These are phyloP conservation scores for Plenodomus biglobosus DNA, from an alignment of 2,329 filamentous ascomycete genomes.

Conservation along the genomic window DNA sequence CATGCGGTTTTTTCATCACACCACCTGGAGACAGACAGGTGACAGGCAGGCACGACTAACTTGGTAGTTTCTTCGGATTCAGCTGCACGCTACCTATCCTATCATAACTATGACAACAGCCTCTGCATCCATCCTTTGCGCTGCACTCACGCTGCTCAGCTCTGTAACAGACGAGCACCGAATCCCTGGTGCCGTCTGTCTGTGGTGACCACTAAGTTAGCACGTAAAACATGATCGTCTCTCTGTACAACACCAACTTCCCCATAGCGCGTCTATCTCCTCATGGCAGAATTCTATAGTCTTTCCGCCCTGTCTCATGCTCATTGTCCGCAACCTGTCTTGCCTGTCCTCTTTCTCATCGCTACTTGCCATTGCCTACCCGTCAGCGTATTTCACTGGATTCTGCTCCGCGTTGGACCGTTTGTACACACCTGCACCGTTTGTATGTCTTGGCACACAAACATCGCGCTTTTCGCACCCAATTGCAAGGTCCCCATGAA, in stretches of 20 bases:
- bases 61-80: too few species aligned
- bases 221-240: slow-evolving; percentile 2
- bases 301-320: neutral
- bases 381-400: neutral
- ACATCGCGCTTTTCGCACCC: neutral
- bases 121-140: too few species aligned
- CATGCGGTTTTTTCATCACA: too few species aligned
- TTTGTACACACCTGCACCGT: neutral
- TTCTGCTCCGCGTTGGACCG: neutral
- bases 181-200: neutral
- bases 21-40: too few species aligned
- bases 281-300: too few species aligned
- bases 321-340: neutral
- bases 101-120: too few species aligned
- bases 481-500: neutral
- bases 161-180: too few species aligned
- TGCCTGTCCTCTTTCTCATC: neutral
- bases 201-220: neutral
- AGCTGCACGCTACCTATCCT: too few species aligned
- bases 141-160: too few species aligned
- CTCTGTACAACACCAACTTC: slow-evolving; percentile 4
- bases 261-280: neutral
- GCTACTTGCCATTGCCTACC: neutral
- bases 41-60: too few species aligned
- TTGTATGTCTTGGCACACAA: neutral